Evolutionary conservation across 495 filamentous ascomycete species (phyloP), one percentile per base, ranked within the genome.

Genomic region (Margaritispora aquatica): DNA sequence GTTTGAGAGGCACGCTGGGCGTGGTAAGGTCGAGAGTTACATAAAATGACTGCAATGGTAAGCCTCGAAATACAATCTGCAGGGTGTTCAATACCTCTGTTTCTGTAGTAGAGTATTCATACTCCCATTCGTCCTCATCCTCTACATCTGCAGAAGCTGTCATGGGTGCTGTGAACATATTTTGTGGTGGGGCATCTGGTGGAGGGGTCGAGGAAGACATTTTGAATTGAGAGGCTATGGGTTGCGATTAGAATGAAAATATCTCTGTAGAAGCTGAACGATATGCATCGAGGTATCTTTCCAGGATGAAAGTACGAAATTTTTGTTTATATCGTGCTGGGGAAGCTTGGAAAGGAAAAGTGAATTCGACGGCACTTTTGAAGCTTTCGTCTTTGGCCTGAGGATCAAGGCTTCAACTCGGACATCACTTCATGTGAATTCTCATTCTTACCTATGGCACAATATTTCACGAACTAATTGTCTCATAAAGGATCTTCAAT

Each of bases 61-160:
- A 44, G 15, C 5, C 15, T 38, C 10, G 17, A 23, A 44, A 4
- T 26, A 48, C 38, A 8, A 58, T 47, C 2, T 44, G 38, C 38
- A n/a, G 19, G 7, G 38, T 26, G n/a, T 8, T 3, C 41, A 59
- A 31, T 64, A 75, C 79, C 68, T 82, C 80, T n/a, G 70, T 79
- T 57, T 83, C 78, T 1, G 78, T 80, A 8, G 71, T 65, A 0
- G 80, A 83, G 61, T 83, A 83, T 50, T 83, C 80, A 60, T 82
- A 81, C 56, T 83, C 80, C 79, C 78, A 83, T 51, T 80, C 80
- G 17, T 77, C 73, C 23, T 75, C 72, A 50, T 76, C 68, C 1
- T 78, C 76, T 21, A 36, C 41, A 21, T 61, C 49, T 21, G 3
- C 21, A 21, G n/a, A 3, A 19, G 20, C 34, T 19, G 52, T 51